Conservation (phyloP, 371 early-diverging fungal species). For the Rozella allomycis region DNA sequence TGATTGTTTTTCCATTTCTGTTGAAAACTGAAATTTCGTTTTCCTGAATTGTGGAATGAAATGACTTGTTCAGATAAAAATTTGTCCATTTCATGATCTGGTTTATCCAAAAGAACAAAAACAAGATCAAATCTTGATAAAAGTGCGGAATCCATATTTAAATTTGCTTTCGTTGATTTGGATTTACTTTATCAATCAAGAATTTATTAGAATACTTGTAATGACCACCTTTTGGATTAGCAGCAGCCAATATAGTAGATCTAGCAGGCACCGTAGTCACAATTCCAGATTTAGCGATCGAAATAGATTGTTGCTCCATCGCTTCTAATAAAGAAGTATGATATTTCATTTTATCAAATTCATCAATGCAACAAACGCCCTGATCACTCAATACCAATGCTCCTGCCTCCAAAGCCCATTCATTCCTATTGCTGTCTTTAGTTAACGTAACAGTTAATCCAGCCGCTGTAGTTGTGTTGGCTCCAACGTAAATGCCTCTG, state of each 20-base stretch:
- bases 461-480: constrained; percentile 40
- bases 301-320: constrained; percentile 99
- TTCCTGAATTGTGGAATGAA: background rate
- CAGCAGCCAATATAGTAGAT: constrained; percentile 17
- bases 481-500: constrained; percentile 34
- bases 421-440: constrained; percentile 43
- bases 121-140: constrained; percentile 40
- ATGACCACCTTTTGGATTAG: constrained; percentile 14
- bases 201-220: constrained; percentile 8
- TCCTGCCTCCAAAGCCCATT: constrained; percentile 54
- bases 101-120: constrained; percentile 29
- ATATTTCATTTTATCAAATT: constrained; percentile 38
- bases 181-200: constrained; percentile 25
- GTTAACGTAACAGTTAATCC: constrained; percentile 57
- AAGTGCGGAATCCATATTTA: constrained; percentile 38
- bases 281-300: constrained; percentile 97
- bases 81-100: constrained; percentile 31
- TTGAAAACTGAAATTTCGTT: too few relatives aligned
- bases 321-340: constrained; percentile 41
- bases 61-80: constrained; percentile 39
- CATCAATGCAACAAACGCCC: constrained; percentile 40
- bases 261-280: constrained; percentile 22
- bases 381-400: constrained; percentile 25
- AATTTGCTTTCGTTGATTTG: constrained; percentile 49
- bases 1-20: too few relatives aligned